Evolutionary conservation across 2,329 filamentous ascomycete genomes (phyloP), one percentile per base, ranked within the genome.

Genomic region (Nemania diffusa): DNA sequence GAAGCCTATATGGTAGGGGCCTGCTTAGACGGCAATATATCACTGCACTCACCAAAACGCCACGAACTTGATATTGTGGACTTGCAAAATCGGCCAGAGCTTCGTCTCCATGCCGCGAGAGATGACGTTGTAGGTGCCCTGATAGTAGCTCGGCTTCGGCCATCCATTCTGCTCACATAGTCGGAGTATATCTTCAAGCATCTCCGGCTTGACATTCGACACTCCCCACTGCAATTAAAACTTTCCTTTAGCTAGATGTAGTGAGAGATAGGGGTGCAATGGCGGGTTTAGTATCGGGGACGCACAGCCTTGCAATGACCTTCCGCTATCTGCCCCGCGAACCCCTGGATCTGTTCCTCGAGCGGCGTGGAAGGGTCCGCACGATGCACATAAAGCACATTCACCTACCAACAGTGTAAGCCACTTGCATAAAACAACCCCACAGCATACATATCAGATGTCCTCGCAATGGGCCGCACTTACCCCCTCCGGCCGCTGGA

Each of bases 91-190:
- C 0, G 80, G 81, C 13, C 80, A 72, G 3, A 82, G 71, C 13
- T 72, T 68, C 2, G 71, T 73, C 60, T 83, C 81, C 58, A 74
- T 73, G 5, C 73, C 74, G 5, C 81, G 80, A 7, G 76, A 75
- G 7, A 81, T 66, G 4, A 79, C 64, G 62, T 76, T 81, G 67
- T 82, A 82, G 13, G 77, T 74, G 32, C 80, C 80, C 52, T 83
- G 80, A 57, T 82, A 83, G 61, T 76, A 78, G 5, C 67, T 74
- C 0, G 80, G 81, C 57, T 81, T 80, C n/a, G 72, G 65, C 71
- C 76, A 80, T 40, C 71, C 72, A 2, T 79, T 74, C 48, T 73
- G 51, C 22, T 79, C 78, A 68, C 77, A 79, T 17, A 80, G 68
- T 4, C 71, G 68, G 29, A 81, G 65, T 27, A 77, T 77, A 20